Evolutionary conservation across 208 protist species (phyloP).

Genomic region (Zelonia costaricensis): DNA sequence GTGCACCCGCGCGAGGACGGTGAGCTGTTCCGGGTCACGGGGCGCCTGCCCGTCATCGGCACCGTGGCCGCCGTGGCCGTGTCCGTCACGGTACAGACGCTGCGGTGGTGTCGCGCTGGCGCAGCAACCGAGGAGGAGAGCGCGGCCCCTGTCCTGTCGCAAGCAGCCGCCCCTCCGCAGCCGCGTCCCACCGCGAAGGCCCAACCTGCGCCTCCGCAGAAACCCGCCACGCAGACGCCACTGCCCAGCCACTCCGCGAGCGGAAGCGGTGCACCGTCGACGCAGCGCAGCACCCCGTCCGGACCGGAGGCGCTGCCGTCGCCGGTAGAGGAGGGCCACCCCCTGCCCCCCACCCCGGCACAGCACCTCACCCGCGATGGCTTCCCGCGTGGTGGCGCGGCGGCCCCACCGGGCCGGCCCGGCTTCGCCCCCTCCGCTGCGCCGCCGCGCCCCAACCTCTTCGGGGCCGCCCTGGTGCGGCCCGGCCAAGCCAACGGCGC

Average conservation of each 20-base stretch:
- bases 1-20: slow-evolving; percentile 14
- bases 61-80: slow-evolving; percentile 14
- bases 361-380: not conserved
- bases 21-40: slow-evolving; percentile 15
- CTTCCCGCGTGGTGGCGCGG: too few species aligned
- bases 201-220: not conserved
- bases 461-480: too few species aligned
- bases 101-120: slow-evolving; percentile 25
- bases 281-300: not conserved
- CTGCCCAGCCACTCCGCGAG: not conserved
- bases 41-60: slow-evolving; percentile 17
- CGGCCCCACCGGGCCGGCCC: too few species aligned
- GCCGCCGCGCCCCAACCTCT: too few species aligned
- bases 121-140: not conserved
- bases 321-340: not conserved
- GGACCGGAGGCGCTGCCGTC: not conserved
- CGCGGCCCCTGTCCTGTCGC: not conserved
- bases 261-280: not conserved
- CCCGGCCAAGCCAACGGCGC: not conserved
- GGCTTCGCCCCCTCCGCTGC: too few species aligned
- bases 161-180: not conserved
- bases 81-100: slow-evolving; percentile 18
- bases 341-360: not conserved
- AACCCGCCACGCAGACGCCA: not conserved
- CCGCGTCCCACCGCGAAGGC: not conserved